These are phyloP conservation scores for Monosporascus sp. DNA, from an alignment of 2,329 filamentous ascomycete genomes.

Conservation along the genomic window DNA sequence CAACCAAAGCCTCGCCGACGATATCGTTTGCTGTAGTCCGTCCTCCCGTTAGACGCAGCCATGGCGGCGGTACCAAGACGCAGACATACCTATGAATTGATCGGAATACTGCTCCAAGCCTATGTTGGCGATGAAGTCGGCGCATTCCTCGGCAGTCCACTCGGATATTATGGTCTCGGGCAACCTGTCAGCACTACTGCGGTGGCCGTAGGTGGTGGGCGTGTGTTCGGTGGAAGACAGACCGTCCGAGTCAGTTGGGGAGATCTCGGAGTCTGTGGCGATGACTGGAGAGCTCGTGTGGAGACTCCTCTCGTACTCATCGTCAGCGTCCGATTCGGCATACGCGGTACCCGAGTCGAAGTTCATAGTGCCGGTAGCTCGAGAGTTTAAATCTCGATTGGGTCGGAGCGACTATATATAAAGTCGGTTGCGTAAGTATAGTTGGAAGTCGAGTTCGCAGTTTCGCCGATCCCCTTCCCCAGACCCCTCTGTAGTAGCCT, in stretches of 20 bases:
- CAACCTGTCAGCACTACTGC: slow-evolving; percentile 58
- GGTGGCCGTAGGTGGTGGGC: slow-evolving; percentile 71
- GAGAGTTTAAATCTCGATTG: neutral
- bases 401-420: neutral
- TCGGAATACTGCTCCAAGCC: slow-evolving; percentile 80
- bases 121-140: slow-evolving; percentile 78
- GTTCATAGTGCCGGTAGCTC: slow-evolving; percentile 39
- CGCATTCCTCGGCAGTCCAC: slow-evolving; percentile 83
- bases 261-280: slow-evolving; percentile 61
- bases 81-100: slow-evolving; percentile 68
- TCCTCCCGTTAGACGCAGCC: slow-evolving; percentile 20
- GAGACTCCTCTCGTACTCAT: slow-evolving; percentile 75
- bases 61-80: neutral
- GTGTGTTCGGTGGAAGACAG: slow-evolving; percentile 69
- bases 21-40: slow-evolving; percentile 76
- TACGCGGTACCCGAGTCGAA: slow-evolving; percentile 66
- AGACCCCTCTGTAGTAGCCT: neutral
- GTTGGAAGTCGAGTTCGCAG: neutral
- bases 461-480: neutral
- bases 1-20: slow-evolving; percentile 83
- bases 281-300: slow-evolving; percentile 63
- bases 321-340: slow-evolving; percentile 75
- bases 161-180: slow-evolving; percentile 73
- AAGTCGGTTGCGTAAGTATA: neutral
- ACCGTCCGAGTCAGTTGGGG: slow-evolving; percentile 67